These are phyloP conservation scores for Neonectria ditissima DNA, from an alignment of 2,329 filamentous ascomycete genomes.

Conservation along the genomic window DNA sequence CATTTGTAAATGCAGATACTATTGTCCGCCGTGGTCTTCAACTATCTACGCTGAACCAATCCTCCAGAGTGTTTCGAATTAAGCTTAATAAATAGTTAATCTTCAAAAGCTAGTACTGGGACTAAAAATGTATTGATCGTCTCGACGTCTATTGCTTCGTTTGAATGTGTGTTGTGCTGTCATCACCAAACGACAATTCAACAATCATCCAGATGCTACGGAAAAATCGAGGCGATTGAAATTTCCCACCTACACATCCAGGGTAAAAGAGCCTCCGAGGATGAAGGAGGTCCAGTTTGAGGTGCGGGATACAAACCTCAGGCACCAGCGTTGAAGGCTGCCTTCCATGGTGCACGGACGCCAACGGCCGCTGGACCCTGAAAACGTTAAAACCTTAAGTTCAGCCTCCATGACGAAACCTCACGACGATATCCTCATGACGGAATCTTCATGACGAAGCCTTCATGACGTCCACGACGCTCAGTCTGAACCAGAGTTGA, in stretches of 20 bases:
- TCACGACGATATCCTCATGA: too few species aligned
- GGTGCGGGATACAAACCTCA: not conserved
- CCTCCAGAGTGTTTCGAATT: not conserved
- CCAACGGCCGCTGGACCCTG: not conserved
- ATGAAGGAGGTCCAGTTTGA: not conserved
- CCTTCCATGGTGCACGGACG: not conserved
- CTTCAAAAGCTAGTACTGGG: not conserved
- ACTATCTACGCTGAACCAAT: not conserved
- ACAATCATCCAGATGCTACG: too few species aligned
- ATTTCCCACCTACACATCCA: not conserved
- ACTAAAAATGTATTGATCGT: not conserved
- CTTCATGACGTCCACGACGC: not conserved
- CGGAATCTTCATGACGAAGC: not conserved
- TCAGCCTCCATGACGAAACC: not conserved
- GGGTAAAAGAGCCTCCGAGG: not conserved
- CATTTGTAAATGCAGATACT: not conserved
- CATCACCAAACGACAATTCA: too few species aligned
- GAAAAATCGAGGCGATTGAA: not conserved
- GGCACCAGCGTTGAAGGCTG: not conserved
- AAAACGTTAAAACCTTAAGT: not conserved
- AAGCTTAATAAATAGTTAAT: not conserved
- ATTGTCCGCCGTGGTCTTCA: not conserved
- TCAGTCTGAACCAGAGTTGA: not conserved
- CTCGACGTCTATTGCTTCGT: not conserved
- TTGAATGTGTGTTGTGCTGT: too few species aligned